phyloP scores from a whole-genome alignment of 139 green algal genomes.

The Zygnema circumcarinatum region DNA sequence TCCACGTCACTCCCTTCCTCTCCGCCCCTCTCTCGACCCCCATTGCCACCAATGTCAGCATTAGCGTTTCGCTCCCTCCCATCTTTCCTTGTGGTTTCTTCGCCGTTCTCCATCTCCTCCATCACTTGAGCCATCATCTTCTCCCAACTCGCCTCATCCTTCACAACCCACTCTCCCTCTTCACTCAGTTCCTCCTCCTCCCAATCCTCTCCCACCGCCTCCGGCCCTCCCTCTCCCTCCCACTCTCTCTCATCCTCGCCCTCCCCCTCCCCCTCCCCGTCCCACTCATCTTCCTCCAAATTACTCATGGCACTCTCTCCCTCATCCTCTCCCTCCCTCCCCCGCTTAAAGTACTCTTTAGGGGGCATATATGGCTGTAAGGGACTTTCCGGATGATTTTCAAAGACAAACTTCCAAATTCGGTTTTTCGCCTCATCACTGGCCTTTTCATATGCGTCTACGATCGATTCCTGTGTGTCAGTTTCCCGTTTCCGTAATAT shows the following conservation, averaged over 20 bases:
- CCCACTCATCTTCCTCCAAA: background rate
- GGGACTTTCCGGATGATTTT: background rate
- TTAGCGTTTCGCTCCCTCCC: background rate
- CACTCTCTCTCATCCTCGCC: background rate
- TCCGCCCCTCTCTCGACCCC: background rate
- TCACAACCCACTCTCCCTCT: background rate
- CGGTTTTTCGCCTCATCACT: background rate
- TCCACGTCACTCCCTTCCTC: background rate
- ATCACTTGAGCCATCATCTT: background rate
- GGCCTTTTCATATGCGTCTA: background rate
- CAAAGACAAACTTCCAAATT: background rate
- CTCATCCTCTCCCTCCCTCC: background rate
- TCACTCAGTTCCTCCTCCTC: background rate
- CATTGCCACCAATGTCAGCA: background rate
- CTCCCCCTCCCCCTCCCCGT: background rate
- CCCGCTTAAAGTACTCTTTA: background rate
- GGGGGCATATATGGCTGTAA: background rate
- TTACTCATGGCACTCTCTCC: background rate
- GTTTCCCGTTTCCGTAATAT: background rate
- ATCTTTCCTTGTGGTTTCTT: background rate
- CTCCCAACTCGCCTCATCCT: background rate
- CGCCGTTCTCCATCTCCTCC: background rate
- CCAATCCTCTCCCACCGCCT: background rate
- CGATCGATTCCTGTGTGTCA: background rate
- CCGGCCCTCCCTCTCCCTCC: background rate